Percentiles rank a stretch among this genome's conserved stretches.
These are phyloP conservation scores for Globisporangium heterothallicum DNA, from an alignment of 352 stramenopile genomes.

Conservation along the genomic window DNA sequence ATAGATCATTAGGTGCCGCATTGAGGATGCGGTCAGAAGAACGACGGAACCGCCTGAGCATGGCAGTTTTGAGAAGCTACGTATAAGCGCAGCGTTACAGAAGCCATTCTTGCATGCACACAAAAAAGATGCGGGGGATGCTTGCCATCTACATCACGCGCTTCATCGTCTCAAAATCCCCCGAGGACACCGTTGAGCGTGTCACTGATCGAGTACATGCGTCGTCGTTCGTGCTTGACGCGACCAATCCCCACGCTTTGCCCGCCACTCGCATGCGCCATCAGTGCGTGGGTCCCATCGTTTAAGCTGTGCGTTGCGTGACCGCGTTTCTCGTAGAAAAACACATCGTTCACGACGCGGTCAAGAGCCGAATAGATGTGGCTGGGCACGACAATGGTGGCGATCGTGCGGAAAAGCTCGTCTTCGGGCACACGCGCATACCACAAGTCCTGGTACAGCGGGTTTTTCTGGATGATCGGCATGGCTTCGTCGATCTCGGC, in stretches of 20 bases:
- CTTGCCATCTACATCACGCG: neutral
- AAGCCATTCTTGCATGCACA: too few species aligned
- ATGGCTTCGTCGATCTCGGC: conserved; percentile 73
- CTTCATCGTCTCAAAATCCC: conserved; percentile 35
- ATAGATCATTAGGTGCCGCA: too few species aligned
- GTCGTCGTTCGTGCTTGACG: conserved; percentile 56
- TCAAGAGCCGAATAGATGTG: conserved; percentile 69
- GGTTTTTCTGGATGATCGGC: conserved; percentile 65
- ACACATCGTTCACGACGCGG: conserved; percentile 76
- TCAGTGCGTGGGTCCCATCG: conserved; percentile 19
- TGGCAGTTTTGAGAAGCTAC: too few species aligned
- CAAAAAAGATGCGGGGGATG: too few species aligned
- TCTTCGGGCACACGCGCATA: conserved; percentile 52
- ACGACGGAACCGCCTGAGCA: too few species aligned
- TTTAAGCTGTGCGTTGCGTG: conserved; percentile 16
- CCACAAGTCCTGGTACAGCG: conserved; percentile 62
- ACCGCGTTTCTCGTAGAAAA: conserved; percentile 76
- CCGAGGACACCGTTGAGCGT: conserved; percentile 69
- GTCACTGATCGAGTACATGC: conserved; percentile 77
- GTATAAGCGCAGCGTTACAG: too few species aligned
- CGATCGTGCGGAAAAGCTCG: conserved; percentile 60
- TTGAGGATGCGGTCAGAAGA: too few species aligned
- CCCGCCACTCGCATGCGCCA: conserved; percentile 35
- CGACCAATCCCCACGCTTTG: conserved; percentile 67
- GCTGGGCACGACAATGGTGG: conserved; percentile 52